Conservation (phyloP, 176 grass and related monocot genomes). For the sorghum (Sorghum bicolor) region DNA sequence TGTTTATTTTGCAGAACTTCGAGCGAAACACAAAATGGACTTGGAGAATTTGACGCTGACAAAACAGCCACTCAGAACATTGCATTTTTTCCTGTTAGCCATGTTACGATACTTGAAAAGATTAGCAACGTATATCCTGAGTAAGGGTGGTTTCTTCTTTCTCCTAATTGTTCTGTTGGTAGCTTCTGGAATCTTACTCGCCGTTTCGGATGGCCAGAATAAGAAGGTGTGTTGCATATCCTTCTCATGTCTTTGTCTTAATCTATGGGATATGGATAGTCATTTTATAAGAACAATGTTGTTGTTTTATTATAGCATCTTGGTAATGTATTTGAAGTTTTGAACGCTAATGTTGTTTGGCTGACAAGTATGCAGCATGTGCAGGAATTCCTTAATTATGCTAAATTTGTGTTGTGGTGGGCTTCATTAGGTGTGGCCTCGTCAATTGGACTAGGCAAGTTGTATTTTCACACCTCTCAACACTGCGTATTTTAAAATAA, state of each 20-base stretch:
- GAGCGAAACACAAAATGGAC: slow-evolving; percentile 68
- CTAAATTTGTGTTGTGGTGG: slow-evolving; percentile 89
- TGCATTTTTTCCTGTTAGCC: slow-evolving; percentile 64
- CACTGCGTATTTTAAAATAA: neutral
- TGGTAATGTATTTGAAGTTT: neutral
- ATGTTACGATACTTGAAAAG: slow-evolving; percentile 66
- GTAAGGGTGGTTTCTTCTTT: slow-evolving; percentile 54
- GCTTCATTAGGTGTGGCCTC: slow-evolving; percentile 83
- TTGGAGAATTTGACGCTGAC: slow-evolving; percentile 67
- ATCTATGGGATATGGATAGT: slow-evolving; percentile 6
- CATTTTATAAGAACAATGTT: neutral
- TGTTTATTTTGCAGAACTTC: slow-evolving; percentile 65
- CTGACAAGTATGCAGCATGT: slow-evolving; percentile 61
- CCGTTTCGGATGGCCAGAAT: slow-evolving; percentile 49
- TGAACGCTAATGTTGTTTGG: slow-evolving; percentile 23
- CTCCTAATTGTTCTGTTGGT: slow-evolving; percentile 51
- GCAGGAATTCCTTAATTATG: slow-evolving; percentile 75
- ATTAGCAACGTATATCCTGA: slow-evolving; percentile 61
- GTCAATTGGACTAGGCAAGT: slow-evolving; percentile 96
- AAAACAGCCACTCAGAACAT: slow-evolving; percentile 81
- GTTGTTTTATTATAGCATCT: neutral
- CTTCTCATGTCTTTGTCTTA: neutral
- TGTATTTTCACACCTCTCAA: slow-evolving; percentile 1
- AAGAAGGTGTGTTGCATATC: slow-evolving; percentile 56
- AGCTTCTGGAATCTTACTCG: slow-evolving; percentile 43